These are phyloP conservation scores for Tylopilus orsonianus DNA, from an alignment of 1,284 basidiomycete species.

Conservation along the genomic window DNA sequence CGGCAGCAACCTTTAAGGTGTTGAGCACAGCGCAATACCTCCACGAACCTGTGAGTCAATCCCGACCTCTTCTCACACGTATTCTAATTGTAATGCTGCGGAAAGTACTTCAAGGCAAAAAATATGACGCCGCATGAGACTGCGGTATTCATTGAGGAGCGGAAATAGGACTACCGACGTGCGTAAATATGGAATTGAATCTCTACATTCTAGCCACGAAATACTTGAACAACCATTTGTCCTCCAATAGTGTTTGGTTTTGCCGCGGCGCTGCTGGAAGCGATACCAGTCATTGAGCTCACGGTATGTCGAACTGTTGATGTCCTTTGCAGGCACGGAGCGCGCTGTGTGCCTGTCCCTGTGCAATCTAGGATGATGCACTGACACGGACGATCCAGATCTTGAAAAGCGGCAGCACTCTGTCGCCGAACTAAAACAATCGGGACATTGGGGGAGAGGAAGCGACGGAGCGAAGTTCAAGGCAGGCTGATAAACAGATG, in stretches of 20 bases:
- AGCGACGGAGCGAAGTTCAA: background rate
- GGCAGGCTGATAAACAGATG: conserved; percentile 1
- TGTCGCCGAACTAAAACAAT: conserved; percentile 37
- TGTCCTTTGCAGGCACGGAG: too few species aligned
- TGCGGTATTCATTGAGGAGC: conserved; percentile 79
- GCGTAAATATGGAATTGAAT: too few species aligned
- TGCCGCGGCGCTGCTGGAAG: conserved; percentile 73
- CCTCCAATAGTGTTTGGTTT: conserved; percentile 72
- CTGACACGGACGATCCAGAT: conserved; percentile 40
- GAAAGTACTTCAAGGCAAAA: conserved; percentile 79
- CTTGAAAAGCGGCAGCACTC: conserved; percentile 79
- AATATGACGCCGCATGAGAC: conserved; percentile 71
- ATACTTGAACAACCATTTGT: background rate
- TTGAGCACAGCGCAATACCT: conserved; percentile 69
- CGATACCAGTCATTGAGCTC: conserved; percentile 81
- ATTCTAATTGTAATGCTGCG: background rate
- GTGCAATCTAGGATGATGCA: background rate
- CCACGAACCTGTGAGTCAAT: conserved; percentile 44
- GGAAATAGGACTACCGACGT: conserved; percentile 85
- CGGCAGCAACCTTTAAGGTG: conserved; percentile 67
- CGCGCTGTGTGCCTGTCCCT: too few species aligned
- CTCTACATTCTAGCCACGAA: background rate
- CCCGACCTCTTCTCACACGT: background rate
- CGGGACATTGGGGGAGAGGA: background rate
- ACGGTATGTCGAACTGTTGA: too few species aligned